A percentile compares a stretch with the other conserved stretches of the same genome.
These are phyloP conservation scores for Physcomitrium patens DNA, from an alignment of 225 moss, liverwort and hornwort genomes.

Conservation along the genomic window DNA sequence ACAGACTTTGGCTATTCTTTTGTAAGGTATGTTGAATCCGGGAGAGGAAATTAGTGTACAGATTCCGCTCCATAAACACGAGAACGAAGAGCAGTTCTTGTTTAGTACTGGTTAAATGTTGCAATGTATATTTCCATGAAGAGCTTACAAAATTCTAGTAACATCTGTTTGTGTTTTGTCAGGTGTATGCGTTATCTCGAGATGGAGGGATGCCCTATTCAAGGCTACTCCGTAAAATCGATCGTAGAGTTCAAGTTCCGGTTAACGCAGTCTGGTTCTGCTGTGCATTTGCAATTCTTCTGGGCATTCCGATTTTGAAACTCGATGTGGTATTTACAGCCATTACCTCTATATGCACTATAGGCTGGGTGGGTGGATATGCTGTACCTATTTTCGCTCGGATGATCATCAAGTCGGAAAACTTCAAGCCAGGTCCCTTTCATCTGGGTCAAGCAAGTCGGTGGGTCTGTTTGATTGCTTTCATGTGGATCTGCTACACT, in stretches of 20 bases:
- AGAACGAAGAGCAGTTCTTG: not conserved
- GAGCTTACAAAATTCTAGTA: not conserved
- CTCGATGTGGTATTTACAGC: conserved; percentile 82
- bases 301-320: conserved; percentile 80
- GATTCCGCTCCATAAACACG: not conserved
- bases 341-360: conserved; percentile 80
- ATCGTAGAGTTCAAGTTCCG: conserved; percentile 73
- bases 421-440: conserved; percentile 78
- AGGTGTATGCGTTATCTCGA: conserved; percentile 85
- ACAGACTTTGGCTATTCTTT: not conserved
- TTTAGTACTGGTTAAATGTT: not conserved
- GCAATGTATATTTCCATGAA: not conserved
- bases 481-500: conserved; percentile 76
- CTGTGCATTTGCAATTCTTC: conserved; percentile 51
- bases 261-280: conserved; percentile 83
- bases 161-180: conserved; percentile 18
- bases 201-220: conserved; percentile 86
- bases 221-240: conserved; percentile 60
- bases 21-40: conserved; percentile 1
- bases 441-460: conserved; percentile 68
- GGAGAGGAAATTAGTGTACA: not conserved
- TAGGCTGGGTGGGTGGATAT: conserved; percentile 92
- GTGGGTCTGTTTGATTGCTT: conserved; percentile 64
- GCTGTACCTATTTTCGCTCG: conserved; percentile 87
- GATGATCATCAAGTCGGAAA: conserved; percentile 61